Base-by-base conservation (phyloP, 2,329 filamentous ascomycete species). In the Hypoxylon sp. region DNA sequence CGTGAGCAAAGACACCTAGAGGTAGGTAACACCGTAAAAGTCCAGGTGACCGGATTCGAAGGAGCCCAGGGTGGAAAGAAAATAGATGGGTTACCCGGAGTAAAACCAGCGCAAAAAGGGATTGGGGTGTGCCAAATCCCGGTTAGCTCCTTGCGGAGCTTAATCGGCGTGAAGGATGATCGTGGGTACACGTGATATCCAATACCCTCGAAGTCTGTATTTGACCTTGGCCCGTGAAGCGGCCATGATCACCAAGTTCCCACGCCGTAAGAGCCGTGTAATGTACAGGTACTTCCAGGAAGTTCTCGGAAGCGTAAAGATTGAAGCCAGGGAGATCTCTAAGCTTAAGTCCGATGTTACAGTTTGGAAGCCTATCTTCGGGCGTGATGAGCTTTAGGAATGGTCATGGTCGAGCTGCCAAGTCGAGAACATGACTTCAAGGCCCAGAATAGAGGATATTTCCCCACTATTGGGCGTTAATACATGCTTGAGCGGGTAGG, bases 391-490 rank as follows among this genome's bases (percentile, higher is more conserved):
- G 46, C 49, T 37, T 33, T 37, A 37, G 33, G 20, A 20, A 50
- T 50, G 50, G 33, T 30, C 37, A 37, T 40, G 30, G 7, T 59
- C 31, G 44, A 59, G n/a, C 56, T 25, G 46, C 56, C 56, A 59
- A 59, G 56, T 59, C 13, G 14, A 20, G 13, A 25, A 50, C 8
- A 40, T 49, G 31, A 40, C 44, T 42, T 50, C 44, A 20, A 20
- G 33, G 22, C 44, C 56, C 46, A 59, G 56, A 50, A 59, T 59
- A 50, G 35, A 37, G 44, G 56, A 30, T 50, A 46, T 27, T 30
- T 49, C 56, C 22, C 56, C 56, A 59, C 56, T 42, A 46, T 59
- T 59, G 56, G 56, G 56, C 46, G 56, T 59, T 40, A 59, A 59
- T 59, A 59, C 56, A 50, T 59, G 10, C 11, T n/a, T 20, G 14